Conservation (phyloP, 1,139 yeast species). For the Hanseniaspora sp. region DNA sequence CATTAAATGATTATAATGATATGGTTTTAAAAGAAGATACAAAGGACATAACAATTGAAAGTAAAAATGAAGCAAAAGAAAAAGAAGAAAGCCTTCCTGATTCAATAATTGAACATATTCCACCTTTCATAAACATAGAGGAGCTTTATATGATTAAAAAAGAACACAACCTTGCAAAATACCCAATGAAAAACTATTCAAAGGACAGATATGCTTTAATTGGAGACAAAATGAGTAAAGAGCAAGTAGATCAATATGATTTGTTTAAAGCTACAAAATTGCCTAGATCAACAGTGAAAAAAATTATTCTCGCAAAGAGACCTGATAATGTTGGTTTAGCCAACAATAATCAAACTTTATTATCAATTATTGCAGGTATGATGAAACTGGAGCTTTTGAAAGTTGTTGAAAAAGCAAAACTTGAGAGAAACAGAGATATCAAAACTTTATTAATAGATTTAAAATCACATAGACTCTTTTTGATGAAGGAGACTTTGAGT, state of each 20-base stretch:
- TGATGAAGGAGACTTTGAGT: constrained; percentile 4
- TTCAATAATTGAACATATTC: neutral
- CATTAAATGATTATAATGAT: constrained; percentile 4
- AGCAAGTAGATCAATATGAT: constrained; percentile 12
- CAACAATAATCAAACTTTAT: constrained; percentile 11
- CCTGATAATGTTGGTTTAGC: constrained; percentile 13
- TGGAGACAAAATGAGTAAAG: constrained; percentile 3
- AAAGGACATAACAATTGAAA: neutral
- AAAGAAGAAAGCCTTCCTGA: neutral
- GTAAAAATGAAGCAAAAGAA: neutral
- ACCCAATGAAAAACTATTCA: constrained; percentile 5
- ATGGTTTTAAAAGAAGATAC: neutral
- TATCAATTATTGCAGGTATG: constrained; percentile 14
- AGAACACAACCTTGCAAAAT: constrained; percentile 11
- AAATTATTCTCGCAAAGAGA: constrained; percentile 4
- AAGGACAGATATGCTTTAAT: constrained; percentile 10
- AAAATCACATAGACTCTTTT: neutral
- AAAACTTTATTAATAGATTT: neutral
- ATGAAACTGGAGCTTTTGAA: constrained; percentile 13
- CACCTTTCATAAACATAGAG: constrained; percentile 8
- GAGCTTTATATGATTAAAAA: constrained; percentile 7
- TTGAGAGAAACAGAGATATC: constrained; percentile 12
- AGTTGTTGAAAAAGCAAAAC: constrained; percentile 12
- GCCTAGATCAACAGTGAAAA: constrained; percentile 14
- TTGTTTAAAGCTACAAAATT: constrained; percentile 13